These are phyloP conservation scores for Pisolithus marmoratus DNA, from an alignment of 768 basidiomycete genomes.

Conservation along the genomic window DNA sequence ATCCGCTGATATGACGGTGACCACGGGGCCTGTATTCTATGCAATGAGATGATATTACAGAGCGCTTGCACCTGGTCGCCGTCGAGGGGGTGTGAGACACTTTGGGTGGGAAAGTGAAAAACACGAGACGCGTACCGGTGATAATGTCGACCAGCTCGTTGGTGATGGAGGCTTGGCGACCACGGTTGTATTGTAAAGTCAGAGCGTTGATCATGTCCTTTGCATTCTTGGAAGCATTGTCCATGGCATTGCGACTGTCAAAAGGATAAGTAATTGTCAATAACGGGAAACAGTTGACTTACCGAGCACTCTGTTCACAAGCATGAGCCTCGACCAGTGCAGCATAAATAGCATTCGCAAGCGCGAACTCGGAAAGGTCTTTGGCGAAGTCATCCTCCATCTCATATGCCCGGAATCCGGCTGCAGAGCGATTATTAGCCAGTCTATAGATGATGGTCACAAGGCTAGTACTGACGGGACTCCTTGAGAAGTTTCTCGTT, in stretches of 20 bases:
- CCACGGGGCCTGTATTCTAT: slow-evolving; percentile 12
- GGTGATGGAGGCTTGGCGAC: slow-evolving; percentile 96
- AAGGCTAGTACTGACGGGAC: slow-evolving; percentile 50
- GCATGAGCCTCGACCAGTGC: slow-evolving; percentile 94
- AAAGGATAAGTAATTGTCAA: not conserved
- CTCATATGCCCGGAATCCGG: slow-evolving; percentile 92
- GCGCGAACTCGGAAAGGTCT: slow-evolving; percentile 90
- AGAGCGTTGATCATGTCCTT: slow-evolving; percentile 83
- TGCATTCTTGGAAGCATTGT: slow-evolving; percentile 99
- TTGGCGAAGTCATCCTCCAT: slow-evolving; percentile 95
- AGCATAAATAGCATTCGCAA: slow-evolving; percentile 95
- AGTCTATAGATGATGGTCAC: not conserved
- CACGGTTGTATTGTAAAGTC: slow-evolving; percentile 96
- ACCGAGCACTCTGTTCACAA: slow-evolving; percentile 91
- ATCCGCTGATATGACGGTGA: too few relatives aligned
- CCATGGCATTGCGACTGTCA: slow-evolving; percentile 91
- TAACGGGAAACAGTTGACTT: slow-evolving; percentile 14
- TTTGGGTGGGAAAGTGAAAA: not conserved
- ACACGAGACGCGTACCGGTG: slow-evolving; percentile 47
- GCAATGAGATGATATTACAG: slow-evolving; percentile 28
- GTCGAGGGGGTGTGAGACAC: not conserved
- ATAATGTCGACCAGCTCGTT: slow-evolving; percentile 93
- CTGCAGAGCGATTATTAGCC: slow-evolving; percentile 29
- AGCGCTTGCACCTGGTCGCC: slow-evolving; percentile 42
- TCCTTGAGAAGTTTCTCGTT: slow-evolving; percentile 77